These are phyloP conservation scores for Astrothelium macrocarpum DNA, from an alignment of 495 filamentous ascomycete genomes.

Conservation along the genomic window DNA sequence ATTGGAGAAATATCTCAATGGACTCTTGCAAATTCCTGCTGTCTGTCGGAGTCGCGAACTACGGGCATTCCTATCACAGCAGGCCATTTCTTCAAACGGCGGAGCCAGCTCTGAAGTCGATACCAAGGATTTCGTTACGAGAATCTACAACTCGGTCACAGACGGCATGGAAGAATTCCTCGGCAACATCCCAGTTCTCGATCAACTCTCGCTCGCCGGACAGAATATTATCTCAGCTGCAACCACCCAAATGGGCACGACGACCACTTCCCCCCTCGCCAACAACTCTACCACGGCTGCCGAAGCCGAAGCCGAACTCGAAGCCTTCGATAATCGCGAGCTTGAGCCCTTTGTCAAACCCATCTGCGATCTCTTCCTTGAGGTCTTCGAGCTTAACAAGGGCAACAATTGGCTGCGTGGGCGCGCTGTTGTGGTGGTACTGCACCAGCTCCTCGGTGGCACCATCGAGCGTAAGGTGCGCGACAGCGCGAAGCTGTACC, in stretches of 20 bases:
- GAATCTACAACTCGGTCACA: conserved; percentile 90
- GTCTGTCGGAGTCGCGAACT: conserved; percentile 90
- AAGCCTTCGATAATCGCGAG: conserved; percentile 83
- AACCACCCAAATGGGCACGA: conserved; percentile 59
- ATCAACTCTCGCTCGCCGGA: conserved; percentile 85
- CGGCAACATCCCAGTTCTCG: conserved; percentile 88
- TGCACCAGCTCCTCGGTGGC: conserved; percentile 64
- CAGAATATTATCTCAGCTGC: conserved; percentile 89
- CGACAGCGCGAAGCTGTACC: conserved; percentile 58
- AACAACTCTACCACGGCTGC: conserved; percentile 60
- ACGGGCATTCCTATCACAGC: conserved; percentile 87
- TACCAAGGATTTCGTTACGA: conserved; percentile 81
- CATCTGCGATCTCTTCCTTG: conserved; percentile 94
- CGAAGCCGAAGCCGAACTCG: conserved; percentile 90
- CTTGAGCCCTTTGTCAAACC: conserved; percentile 95
- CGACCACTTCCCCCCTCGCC: conserved; percentile 36
- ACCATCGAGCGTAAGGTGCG: conserved; percentile 90
- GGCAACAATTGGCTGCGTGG: conserved; percentile 93
- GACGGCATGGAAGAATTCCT: conserved; percentile 98
- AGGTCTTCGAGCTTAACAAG: conserved; percentile 86
- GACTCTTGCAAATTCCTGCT: conserved; percentile 76
- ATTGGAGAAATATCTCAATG: conserved; percentile 76
- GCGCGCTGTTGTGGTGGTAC: conserved; percentile 79
- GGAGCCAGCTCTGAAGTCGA: conserved; percentile 45
- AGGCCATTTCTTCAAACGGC: conserved; percentile 47